Percentiles rank a stretch among this genome's conserved stretches.
Conservation (phyloP, 2,329 filamentous ascomycete species). For the Fusarium stilboides region DNA sequence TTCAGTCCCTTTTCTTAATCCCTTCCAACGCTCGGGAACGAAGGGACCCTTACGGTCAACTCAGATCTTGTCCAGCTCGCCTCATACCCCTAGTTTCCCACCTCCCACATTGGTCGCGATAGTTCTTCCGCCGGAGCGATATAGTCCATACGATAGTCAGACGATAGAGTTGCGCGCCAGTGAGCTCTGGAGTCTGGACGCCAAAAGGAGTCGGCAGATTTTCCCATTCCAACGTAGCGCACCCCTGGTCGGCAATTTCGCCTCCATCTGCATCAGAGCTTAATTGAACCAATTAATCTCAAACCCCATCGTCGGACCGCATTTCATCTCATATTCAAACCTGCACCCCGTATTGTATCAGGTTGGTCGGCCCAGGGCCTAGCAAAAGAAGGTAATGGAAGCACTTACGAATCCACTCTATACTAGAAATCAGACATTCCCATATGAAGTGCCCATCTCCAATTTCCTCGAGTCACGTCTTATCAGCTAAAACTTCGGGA, state of each 20-base stretch:
- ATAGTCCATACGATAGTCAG: conserved; percentile 25
- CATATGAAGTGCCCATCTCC: conserved; percentile 6
- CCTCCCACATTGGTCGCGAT: conserved; percentile 3
- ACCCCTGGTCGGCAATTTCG: conserved; percentile 34
- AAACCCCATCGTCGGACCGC: conserved; percentile 16
- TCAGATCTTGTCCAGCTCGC: conserved; percentile 23
- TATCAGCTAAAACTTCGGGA: conserved; percentile 53
- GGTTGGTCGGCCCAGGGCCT: conserved; percentile 4
- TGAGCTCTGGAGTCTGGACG: conserved; percentile 1
- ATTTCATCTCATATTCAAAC: conserved; percentile 28
- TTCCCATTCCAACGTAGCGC: conserved; percentile 30
- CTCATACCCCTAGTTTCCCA: conserved; percentile 13
- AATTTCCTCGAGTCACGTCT: conserved; percentile 15
- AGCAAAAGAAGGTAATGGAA: conserved; percentile 28
- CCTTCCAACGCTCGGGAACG: conserved; percentile 14
- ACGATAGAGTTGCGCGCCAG: conserved; percentile 23
- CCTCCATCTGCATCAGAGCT: conserved; percentile 36
- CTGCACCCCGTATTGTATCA: conserved; percentile 24
- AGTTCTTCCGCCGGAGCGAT: conserved; percentile 25
- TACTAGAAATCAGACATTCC: conserved; percentile 2
- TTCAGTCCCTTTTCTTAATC: conserved; percentile 22
- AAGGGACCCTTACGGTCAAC: conserved; percentile 16
- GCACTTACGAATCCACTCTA: conserved; percentile 11
- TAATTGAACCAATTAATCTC: conserved; percentile 40
- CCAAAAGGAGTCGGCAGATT: conserved; percentile 9